Conservation (phyloP, 2,329 filamentous ascomycete species). For the Arthroderma uncinatum region DNA sequence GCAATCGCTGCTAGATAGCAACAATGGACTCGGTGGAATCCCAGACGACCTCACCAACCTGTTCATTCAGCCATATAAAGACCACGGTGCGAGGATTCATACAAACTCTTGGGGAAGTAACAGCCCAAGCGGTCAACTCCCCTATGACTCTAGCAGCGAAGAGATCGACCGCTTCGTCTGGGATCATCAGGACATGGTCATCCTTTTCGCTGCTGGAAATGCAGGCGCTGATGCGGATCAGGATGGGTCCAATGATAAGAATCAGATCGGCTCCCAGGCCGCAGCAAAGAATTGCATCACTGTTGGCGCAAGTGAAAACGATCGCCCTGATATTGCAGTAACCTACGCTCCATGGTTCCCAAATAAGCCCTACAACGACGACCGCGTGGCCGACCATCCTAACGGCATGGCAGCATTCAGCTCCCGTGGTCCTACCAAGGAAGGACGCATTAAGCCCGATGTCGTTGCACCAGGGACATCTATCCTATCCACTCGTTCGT, state of each 20-base stretch:
- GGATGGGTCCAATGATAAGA: slow-evolving; percentile 13
- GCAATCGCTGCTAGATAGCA: slow-evolving; percentile 15
- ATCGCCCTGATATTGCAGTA: slow-evolving; percentile 14
- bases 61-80: slow-evolving; percentile 16
- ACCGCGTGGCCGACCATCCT: slow-evolving; percentile 14
- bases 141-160: slow-evolving; percentile 11
- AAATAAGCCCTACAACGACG: slow-evolving; percentile 8
- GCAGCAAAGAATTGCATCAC: slow-evolving; percentile 21
- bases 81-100: slow-evolving; percentile 15
- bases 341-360: slow-evolving; percentile 11
- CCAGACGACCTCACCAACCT: slow-evolving; percentile 14
- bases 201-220: slow-evolving; percentile 20
- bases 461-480: slow-evolving; percentile 18
- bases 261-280: slow-evolving; percentile 16
- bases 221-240: slow-evolving; percentile 12
- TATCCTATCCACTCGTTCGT: slow-evolving; percentile 16
- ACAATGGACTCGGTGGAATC: slow-evolving; percentile 14
- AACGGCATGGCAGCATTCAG: slow-evolving; percentile 18
- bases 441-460: slow-evolving; percentile 18
- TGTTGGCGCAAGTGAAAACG: slow-evolving; percentile 19
- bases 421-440: slow-evolving; percentile 16
- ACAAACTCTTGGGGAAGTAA: slow-evolving; percentile 18
- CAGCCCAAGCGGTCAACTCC: slow-evolving; percentile 8
- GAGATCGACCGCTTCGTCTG: slow-evolving; percentile 18
- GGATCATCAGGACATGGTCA: slow-evolving; percentile 18